phyloP scores from a whole-genome alignment of 139 green algal genomes.

The Coccomyxa sp. region DNA sequence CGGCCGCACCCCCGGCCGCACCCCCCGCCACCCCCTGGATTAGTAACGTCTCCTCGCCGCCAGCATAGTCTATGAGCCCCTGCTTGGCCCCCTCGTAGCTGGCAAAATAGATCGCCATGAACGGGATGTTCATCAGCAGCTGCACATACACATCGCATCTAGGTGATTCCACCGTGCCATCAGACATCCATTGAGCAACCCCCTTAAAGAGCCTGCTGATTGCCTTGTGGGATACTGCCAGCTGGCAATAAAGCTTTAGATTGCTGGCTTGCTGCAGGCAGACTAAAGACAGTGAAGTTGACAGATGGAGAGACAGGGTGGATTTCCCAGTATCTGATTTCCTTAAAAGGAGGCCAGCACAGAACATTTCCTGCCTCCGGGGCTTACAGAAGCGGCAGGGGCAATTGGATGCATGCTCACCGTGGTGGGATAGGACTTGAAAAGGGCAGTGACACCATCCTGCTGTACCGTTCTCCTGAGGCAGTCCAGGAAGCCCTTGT shows the following conservation, averaged over 20 bases:
- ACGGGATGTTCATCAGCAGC: conserved; percentile 96
- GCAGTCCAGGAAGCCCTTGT: conserved; percentile 61
- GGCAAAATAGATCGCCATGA: conserved; percentile 89
- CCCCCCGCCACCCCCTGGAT: conserved; percentile 54
- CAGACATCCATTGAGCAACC: too few relatives aligned
- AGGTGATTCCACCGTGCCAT: too few relatives aligned
- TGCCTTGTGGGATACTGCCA: background rate
- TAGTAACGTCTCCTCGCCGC: conserved; percentile 37
- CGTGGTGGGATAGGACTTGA: conserved; percentile 81
- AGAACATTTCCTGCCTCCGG: too few relatives aligned
- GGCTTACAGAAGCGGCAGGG: too few relatives aligned
- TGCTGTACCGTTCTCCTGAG: conserved; percentile 42
- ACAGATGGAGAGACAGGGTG: too few relatives aligned
- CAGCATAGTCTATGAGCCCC: conserved; percentile 31
- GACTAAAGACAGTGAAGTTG: too few relatives aligned
- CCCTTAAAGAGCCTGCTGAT: background rate
- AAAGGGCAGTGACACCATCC: conserved; percentile 83
- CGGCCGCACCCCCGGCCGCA: conserved; percentile 68
- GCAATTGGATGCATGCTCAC: conserved; percentile 13
- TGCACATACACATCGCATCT: conserved; percentile 13
- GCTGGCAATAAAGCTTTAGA: background rate
- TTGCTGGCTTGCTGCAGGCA: background rate
- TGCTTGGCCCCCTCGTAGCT: conserved; percentile 90
- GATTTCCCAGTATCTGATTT: too few relatives aligned
- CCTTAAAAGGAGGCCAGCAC: too few relatives aligned